Evolutionary conservation across 148 eudicot genomes (phyloP).

Genomic region (Spergularia bocconei): DNA sequence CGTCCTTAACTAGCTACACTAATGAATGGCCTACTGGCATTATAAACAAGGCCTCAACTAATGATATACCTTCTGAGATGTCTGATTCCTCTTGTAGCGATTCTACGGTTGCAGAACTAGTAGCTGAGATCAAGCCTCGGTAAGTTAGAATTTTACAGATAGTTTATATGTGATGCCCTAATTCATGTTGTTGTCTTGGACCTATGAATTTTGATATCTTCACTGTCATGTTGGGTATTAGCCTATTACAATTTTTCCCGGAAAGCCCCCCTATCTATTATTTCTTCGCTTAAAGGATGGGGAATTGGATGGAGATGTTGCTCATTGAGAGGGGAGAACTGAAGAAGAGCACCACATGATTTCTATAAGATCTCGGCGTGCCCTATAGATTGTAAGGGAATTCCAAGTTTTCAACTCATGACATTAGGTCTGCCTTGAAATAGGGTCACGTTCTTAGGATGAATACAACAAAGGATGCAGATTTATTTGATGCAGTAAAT

Average conservation of each 20-base stretch:
- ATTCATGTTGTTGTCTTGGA: neutral
- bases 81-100: conserved; percentile 54
- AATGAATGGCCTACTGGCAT: conserved; percentile 94
- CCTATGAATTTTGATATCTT: neutral
- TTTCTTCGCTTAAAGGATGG: no score
- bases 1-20: conserved; percentile 64
- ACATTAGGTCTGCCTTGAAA: no score
- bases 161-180: conserved; percentile 5
- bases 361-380: neutral
- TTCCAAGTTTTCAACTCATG: no score
- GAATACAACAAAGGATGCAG: no score
- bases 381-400: no score
- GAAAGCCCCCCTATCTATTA: no score
- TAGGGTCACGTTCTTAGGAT: no score
- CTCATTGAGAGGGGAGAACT: no score
- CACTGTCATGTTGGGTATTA: no score
- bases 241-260: no score
- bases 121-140: conserved; percentile 92
- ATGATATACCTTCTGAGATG: conserved; percentile 55
- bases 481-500: no score
- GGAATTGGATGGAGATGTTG: no score
- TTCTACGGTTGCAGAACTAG: conserved; percentile 69
- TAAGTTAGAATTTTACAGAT: conserved; percentile 32
- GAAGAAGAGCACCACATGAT: neutral
- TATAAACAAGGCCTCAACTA: conserved; percentile 47